Evolutionary conservation across 306 rosid genomes (phyloP), one percentile per base, ranked within the genome.

Genomic region (Begonia loranthoides): DNA sequence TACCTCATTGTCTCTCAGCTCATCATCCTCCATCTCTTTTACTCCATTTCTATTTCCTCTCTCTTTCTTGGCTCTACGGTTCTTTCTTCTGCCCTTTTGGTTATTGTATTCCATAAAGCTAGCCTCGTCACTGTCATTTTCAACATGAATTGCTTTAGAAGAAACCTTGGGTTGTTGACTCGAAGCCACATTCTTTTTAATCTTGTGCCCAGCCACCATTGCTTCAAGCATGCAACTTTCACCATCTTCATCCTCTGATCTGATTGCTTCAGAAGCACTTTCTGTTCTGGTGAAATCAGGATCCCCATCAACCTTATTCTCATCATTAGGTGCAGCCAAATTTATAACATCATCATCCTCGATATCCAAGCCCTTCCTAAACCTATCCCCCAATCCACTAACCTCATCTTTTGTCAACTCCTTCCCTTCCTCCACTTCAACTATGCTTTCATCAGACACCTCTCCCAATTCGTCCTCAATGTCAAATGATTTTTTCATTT

Each of bases 151-250:
- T 57, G 24, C 11, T 47, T 41, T 53, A 2, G 80, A 40, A 13
- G 68, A 17, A 24, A 51, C 77, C 59, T 55, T 46, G 49, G 49
- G 52, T 50, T 70, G 78, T 19, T 34, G 62, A 10, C 15, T 46
- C 14, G 60, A 57, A 61, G 76, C 49, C 51, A 40, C 56, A 6
- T 67, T 60, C 67, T 73, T 76, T 66, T 71, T 76, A 62, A 54
- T 75, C 67, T 56, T 80, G 15, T 40, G 72, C 55, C 85, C 87
- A 0, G 80, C 74, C 59, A 80, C 15, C 95, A 82, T 78, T 24
- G 87, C 94, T 73, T 77, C 80, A 45, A 90, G 83, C 52, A 70
- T 57, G 46, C 54, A 71, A 56, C 54, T 55, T 58, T 72, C 89
- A 4, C 65, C 81, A 10, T 28, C 36, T 8, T 41, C 49, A 3